Conservation (phyloP, 208 protist genomes). For the Leishmania aethiopica region DNA sequence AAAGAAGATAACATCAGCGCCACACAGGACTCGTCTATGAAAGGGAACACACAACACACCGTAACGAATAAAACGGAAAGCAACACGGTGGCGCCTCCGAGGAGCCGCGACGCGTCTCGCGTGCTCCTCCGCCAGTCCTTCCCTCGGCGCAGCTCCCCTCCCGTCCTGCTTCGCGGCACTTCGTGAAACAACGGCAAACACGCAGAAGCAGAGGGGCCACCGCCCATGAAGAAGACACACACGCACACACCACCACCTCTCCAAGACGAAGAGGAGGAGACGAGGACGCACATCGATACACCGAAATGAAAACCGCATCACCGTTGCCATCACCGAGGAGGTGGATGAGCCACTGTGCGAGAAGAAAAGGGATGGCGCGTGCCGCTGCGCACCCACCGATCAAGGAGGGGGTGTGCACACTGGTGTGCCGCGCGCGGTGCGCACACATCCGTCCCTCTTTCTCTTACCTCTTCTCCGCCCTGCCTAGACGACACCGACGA, state of each 20-base stretch:
- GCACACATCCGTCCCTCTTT: neutral
- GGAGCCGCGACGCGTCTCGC: neutral
- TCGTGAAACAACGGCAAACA: no score
- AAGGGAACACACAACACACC: neutral
- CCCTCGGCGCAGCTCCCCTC: neutral
- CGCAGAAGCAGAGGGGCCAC: no score
- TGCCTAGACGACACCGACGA: neutral
- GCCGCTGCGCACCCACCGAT: no score
- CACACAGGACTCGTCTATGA: neutral
- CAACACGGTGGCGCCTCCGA: no score
- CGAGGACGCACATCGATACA: neutral
- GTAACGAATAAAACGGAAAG: no score
- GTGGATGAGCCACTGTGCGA: no score
- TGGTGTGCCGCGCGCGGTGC: no score
- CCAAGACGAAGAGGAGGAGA: neutral
- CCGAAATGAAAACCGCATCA: neutral
- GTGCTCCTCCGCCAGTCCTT: neutral
- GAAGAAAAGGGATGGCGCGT: no score
- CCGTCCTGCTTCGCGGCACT: neutral
- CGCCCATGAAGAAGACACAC: no score
- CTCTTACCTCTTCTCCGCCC: neutral
- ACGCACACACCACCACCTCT: neutral
- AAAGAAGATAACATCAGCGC: neutral
- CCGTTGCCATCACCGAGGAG: neutral
- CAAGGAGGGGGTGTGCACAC: no score